Base-by-base conservation (phyloP, 2,329 filamentous ascomycete genomes). In the Diaporthe nobilis region DNA sequence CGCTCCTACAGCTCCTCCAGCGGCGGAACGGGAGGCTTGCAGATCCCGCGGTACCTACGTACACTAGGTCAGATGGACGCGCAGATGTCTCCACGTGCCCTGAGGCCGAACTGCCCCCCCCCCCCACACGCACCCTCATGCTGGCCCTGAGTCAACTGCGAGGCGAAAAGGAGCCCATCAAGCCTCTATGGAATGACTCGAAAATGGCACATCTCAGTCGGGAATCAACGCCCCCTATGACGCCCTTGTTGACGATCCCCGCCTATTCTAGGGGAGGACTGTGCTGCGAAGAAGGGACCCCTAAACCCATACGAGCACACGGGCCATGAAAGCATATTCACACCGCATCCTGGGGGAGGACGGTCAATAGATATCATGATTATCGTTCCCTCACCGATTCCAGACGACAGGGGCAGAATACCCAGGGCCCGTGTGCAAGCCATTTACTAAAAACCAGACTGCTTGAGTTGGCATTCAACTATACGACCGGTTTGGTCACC, bases 211-310 rank as follows among this genome's bases (percentile, higher is more conserved):
- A 31, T 53, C 31, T 39, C 47, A n/a, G 47, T 28, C 47, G 39
- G 63, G 12, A 53, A 68, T 25, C 63, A 68, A 20, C 39, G 47
- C 63, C 63, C 63, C 47, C 63, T 53, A 68, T 68, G 63, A 68
- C 63, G 63, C 44, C 63, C 15, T 68, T 37, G 22, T 68, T 8
- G 63, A 68, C 31, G 63, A 68, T 68, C 63, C 63, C 63, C 17
- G 22, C 47, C 44, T 0, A 4, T 31, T 22, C 42, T 34, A 65
- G 25, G 25, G 25, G 61, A 22, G 47, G 63, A 68, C 63, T 39
- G 28, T 68, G 47, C 47, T 53, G 39, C 13, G 47, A 39, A 39
- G 47, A 53, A 25, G 31, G 61, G 65, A 53, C 65, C 65, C 49
- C 65, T 68, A 68, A 68, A 39, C 20, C 47, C 65, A 49, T 20